Percentiles rank a stretch among this genome's conserved stretches.
These are phyloP conservation scores for Davidsoniella eucalypti DNA, from an alignment of 2,329 filamentous ascomycete genomes.

Conservation along the genomic window DNA sequence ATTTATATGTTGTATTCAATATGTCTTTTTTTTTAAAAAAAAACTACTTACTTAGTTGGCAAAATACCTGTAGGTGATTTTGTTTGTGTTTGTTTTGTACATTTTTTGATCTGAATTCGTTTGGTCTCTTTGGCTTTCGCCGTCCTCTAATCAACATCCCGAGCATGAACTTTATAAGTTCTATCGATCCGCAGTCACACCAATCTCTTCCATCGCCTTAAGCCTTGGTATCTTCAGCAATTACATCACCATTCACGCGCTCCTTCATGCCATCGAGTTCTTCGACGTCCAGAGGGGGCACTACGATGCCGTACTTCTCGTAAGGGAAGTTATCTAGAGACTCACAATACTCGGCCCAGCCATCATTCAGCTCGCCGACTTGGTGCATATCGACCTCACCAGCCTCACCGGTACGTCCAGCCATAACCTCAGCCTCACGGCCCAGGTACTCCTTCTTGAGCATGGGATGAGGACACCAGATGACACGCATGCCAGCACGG, in stretches of 20 bases:
- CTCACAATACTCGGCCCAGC: constrained; percentile 40
- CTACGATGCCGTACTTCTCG: constrained; percentile 39
- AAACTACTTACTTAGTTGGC: no score
- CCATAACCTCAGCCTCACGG: constrained; percentile 65
- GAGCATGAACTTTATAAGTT: neutral
- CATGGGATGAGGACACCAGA: constrained; percentile 79
- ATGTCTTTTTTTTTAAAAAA: no score
- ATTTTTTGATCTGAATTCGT: neutral
- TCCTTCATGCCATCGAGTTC: constrained; percentile 27
- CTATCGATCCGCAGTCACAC: no score
- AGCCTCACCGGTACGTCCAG: constrained; percentile 60
- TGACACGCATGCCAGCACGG: constrained; percentile 82
- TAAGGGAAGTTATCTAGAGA: constrained; percentile 40
- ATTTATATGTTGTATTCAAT: no score
- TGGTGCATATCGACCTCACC: constrained; percentile 36
- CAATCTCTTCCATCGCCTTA: neutral
- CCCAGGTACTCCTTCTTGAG: constrained; percentile 61
- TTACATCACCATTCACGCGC: constrained; percentile 16
- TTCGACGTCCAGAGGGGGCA: constrained; percentile 26
- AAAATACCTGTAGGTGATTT: neutral
- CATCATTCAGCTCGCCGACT: constrained; percentile 40
- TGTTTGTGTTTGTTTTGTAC: neutral
- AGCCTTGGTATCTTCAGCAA: constrained; percentile 6
- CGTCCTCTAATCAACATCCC: neutral
- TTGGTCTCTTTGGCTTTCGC: neutral